These are phyloP conservation scores for Arthrobotrys megalospora DNA, from an alignment of 2,329 filamentous ascomycete species.

Conservation along the genomic window DNA sequence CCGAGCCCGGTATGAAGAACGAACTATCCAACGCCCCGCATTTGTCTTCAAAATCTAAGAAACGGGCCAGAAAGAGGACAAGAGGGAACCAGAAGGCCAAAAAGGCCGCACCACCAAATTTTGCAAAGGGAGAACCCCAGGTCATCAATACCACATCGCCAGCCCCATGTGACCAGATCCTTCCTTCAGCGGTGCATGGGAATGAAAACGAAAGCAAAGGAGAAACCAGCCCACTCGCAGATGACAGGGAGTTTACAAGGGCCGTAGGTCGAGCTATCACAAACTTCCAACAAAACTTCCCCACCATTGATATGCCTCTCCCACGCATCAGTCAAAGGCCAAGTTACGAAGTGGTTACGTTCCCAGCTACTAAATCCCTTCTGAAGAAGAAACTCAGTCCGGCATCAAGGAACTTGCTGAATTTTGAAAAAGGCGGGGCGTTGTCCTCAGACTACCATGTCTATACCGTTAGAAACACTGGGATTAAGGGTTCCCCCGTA, in stretches of 20 bases:
- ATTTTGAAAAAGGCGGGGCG: slow-evolving; percentile 10
- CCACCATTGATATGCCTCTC: background rate
- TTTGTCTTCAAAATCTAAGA: slow-evolving; percentile 3
- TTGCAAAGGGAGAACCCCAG: background rate
- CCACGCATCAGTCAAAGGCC: slow-evolving; percentile 4
- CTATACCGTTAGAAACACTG: slow-evolving; percentile 1
- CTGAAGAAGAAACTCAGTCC: slow-evolving; percentile 7
- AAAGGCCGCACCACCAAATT: background rate
- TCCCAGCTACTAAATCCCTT: background rate
- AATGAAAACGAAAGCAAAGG: background rate
- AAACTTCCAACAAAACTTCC: slow-evolving; percentile 21
- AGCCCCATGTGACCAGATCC: background rate
- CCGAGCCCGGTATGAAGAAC: background rate
- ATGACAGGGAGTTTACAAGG: slow-evolving; percentile 27
- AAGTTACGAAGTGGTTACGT: background rate
- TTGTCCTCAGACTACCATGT: slow-evolving; percentile 11
- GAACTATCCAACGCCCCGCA: background rate
- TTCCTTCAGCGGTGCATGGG: background rate
- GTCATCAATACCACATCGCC: background rate
- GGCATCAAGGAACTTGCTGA: slow-evolving; percentile 4
- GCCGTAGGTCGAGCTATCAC: slow-evolving; percentile 13
- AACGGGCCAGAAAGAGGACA: background rate
- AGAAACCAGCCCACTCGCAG: background rate
- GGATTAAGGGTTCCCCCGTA: background rate
- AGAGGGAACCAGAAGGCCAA: background rate